Evolutionary conservation across 768 basidiomycete genomes (phyloP), one percentile per base, ranked within the genome.

Genomic region (Mrakia frigida): DNA sequence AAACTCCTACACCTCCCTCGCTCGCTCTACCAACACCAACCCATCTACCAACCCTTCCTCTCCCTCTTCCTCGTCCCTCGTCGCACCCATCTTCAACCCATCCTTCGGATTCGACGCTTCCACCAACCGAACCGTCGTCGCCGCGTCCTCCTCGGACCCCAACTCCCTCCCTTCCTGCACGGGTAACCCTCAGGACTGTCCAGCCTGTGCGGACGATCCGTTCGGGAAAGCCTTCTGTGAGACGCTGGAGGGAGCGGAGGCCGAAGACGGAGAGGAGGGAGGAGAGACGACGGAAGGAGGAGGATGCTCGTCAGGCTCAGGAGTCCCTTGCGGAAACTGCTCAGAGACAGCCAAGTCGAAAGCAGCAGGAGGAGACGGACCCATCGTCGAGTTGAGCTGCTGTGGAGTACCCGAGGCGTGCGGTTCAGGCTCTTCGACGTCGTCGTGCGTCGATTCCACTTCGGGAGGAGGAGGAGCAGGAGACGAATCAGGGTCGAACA

Each of bases 151-250:
- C 25, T 35, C 43, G 7, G 39, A 28, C 43, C 39, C 39, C 50
- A 35, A 76, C 25, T 76, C 75, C 37, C 79, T 79, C 5, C 81
- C 80, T 0, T 77, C 76, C 46, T 95, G 93, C 82, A 91, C 92
- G 25, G 93, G 93, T 18, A 92, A 95, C 81, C 93, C 93, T 3
- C 86, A 87, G 13, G 93, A 94, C 82, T 95, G 93, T 81, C 82
- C 88, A 72, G 93, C 92, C 6, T 95, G 93, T 81, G 90, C 89
- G 6, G 90, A 91, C 80, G 93, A 94, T 82, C 87, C 87, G 31
- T 94, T 94, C 79, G 93, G 93, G 14, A 90, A 91, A 81, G 93
- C 92, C 7, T 95, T 95, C 82, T 95, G 93, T 82, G 86, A 86
- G 53, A 91, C 91, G 31, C 88, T 94, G n/a, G 70, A 46, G 28